Conservation (phyloP, 1,139 yeast genomes). For the Maudiozyma humilis region DNA sequence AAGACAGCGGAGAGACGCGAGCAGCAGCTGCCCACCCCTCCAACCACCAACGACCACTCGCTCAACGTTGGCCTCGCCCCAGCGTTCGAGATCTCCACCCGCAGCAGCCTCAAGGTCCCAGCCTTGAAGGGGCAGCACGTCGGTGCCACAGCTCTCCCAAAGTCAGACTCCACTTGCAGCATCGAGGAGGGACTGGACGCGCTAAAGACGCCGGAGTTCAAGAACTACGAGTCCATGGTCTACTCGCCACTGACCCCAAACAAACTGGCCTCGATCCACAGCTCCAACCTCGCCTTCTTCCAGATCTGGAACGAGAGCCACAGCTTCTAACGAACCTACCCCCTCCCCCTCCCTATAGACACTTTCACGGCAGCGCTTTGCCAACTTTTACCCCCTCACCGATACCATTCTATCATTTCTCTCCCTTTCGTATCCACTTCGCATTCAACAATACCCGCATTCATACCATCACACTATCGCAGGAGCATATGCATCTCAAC, state of each 20-base stretch:
- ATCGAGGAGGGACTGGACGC: constrained; percentile 9
- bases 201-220: constrained; percentile 11
- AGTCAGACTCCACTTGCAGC: constrained; percentile 1
- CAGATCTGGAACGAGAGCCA: constrained; percentile 5
- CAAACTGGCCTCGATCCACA: constrained; percentile 3
- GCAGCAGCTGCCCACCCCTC: constrained; percentile 2
- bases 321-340: constrained; percentile 1
- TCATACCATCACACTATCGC: neutral
- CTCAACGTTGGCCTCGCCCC: constrained; percentile 1
- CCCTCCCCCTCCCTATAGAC: too few species aligned
- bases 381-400: too few species aligned
- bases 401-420: neutral
- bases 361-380: too few species aligned
- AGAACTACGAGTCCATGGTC: constrained; percentile 1
- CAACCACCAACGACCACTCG: constrained; percentile 2
- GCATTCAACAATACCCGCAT: neutral
- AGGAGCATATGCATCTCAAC: neutral
- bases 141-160: neutral
- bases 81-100: neutral
- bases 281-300: constrained; percentile 1
- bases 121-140: neutral
- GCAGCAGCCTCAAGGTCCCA: neutral
- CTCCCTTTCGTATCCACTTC: neutral
- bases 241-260: constrained; percentile 5
- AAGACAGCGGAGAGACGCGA: neutral